A percentile compares a stretch with the other conserved stretches of the same genome.
phyloP scores from a whole-genome alignment of 805 yeast genomes.

The Candida fluviatilis region DNA sequence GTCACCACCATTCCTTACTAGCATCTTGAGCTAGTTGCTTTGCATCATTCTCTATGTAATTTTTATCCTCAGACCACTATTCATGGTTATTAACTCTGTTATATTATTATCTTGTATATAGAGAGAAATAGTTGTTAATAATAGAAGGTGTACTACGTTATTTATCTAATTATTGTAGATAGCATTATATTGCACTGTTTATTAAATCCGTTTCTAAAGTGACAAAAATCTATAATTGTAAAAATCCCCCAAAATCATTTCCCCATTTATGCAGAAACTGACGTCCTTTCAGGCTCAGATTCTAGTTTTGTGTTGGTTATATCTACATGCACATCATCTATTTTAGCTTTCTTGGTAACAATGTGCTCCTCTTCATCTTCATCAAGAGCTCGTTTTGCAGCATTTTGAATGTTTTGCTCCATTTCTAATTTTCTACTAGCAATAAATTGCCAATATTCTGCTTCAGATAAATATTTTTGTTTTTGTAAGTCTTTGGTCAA shows the following conservation, averaged over 20 bases:
- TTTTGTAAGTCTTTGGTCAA: slow-evolving; percentile 29
- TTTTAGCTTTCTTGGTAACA: background rate
- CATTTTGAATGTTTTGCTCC: slow-evolving; percentile 1
- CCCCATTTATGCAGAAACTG: background rate
- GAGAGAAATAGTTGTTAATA: slow-evolving; percentile 1
- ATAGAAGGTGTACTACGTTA: too few species aligned
- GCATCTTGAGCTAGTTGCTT: background rate
- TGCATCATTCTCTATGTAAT: background rate
- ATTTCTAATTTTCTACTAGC: slow-evolving; percentile 2
- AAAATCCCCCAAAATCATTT: too few species aligned
- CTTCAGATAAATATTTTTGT: slow-evolving; percentile 16
- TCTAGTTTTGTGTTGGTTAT: too few species aligned
- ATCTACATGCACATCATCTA: background rate
- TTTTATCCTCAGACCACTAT: background rate
- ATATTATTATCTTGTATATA: slow-evolving; percentile 4
- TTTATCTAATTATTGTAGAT: too few species aligned
- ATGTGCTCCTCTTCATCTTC: background rate
- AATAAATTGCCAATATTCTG: slow-evolving; percentile 11
- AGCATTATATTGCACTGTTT: too few species aligned
- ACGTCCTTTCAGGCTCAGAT: too few species aligned
- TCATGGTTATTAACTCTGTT: slow-evolving; percentile 1
- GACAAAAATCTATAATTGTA: too few species aligned
- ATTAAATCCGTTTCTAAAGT: too few species aligned
- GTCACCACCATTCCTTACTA: background rate
- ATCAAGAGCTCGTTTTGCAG: background rate